phyloP scores from a whole-genome alignment of 2,329 filamentous ascomycete genomes.

The Epichloe hybrida region DNA sequence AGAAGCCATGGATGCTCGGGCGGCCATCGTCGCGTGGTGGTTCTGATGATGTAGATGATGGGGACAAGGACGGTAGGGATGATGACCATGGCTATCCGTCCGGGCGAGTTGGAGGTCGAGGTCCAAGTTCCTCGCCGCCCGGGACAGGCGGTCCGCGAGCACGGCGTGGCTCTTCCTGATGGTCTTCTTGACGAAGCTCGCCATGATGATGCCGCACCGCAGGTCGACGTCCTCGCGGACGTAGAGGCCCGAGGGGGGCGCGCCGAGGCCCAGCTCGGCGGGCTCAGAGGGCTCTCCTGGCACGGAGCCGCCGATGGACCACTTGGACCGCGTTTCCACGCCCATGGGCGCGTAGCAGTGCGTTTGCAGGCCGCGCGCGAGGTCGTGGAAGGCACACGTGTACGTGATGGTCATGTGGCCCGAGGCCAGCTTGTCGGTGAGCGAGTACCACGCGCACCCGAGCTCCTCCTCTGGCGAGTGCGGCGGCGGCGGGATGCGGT shows the following conservation, averaged over 20 bases:
- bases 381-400: slow-evolving; percentile 67
- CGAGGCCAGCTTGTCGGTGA: slow-evolving; percentile 58
- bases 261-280: slow-evolving; percentile 51
- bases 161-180: slow-evolving; percentile 61
- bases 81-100: too few species aligned
- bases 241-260: slow-evolving; percentile 58
- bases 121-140: not conserved
- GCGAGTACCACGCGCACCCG: slow-evolving; percentile 61
- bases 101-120: too few species aligned
- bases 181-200: slow-evolving; percentile 68
- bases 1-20: too few species aligned
- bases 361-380: slow-evolving; percentile 60
- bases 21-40: too few species aligned
- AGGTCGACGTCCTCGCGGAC: slow-evolving; percentile 75
- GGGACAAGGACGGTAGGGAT: too few species aligned
- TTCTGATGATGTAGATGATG: too few species aligned
- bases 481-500: slow-evolving; percentile 51
- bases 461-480: slow-evolving; percentile 58
- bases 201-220: slow-evolving; percentile 64
- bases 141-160: slow-evolving; percentile 50
- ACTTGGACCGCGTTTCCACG: slow-evolving; percentile 65
- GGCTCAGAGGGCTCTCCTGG: slow-evolving; percentile 55
- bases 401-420: slow-evolving; percentile 53
- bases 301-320: slow-evolving; percentile 59
- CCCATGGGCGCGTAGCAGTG: slow-evolving; percentile 75